phyloP scores from a whole-genome alignment of 2,329 filamentous ascomycete genomes.

The Sporothrix pseudoabietina region DNA sequence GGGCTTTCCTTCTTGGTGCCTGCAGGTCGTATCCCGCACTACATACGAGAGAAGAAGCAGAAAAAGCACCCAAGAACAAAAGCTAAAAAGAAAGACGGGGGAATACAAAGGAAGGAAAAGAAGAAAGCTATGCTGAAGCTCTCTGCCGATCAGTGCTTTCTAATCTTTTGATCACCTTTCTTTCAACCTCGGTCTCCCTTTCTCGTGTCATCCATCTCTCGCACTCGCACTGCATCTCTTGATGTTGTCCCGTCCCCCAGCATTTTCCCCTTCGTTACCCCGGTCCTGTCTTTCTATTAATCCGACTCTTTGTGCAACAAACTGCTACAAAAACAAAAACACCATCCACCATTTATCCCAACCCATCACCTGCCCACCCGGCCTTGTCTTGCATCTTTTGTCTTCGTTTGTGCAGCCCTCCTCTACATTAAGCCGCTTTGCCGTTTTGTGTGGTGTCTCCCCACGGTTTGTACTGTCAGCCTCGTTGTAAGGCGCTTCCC shows the following conservation, averaged over 20 bases:
- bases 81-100: not conserved
- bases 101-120: not conserved
- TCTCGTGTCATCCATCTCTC: not conserved
- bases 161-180: conserved; percentile 18
- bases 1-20: conserved; percentile 1
- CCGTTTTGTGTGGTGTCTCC: not conserved
- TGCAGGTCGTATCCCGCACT: conserved; percentile 17
- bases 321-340: conserved; percentile 1
- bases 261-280: not conserved
- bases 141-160: conserved; percentile 16
- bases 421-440: not conserved
- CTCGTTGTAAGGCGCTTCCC: conserved; percentile 10
- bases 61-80: not conserved
- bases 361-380: not conserved
- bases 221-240: not conserved
- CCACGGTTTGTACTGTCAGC: conserved; percentile 3
- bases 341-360: not conserved
- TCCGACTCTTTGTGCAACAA: not conserved
- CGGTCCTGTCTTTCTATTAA: not conserved
- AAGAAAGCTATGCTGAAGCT: not conserved
- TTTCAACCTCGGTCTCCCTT: not conserved
- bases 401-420: not conserved
- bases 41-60: not conserved
- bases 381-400: not conserved
- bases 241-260: conserved; percentile 6